Conservation (phyloP, 495 filamentous ascomycete genomes). For the Xylaria intraflava region DNA sequence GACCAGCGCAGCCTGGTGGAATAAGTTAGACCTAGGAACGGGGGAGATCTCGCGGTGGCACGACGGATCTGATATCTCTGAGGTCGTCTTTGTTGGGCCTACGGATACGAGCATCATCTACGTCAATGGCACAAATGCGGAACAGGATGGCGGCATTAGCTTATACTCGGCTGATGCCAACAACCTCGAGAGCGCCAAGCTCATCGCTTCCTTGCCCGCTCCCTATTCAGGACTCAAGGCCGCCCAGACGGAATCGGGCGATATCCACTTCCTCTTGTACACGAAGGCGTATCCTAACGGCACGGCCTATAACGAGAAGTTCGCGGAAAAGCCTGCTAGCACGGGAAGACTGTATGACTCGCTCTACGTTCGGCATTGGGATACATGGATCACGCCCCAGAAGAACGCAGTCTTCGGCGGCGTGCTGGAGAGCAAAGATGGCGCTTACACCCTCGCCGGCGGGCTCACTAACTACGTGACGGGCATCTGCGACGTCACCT, state of each 20-base stretch:
- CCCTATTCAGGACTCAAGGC: constrained; percentile 60
- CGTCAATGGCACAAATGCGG: constrained; percentile 50
- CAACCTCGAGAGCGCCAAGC: constrained; percentile 20
- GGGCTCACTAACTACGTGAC: constrained; percentile 44
- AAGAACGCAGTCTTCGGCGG: constrained; percentile 61
- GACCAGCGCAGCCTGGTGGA: constrained; percentile 55
- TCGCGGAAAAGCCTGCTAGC: constrained; percentile 37
- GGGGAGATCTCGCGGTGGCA: constrained; percentile 56
- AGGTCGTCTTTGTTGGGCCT: constrained; percentile 58
- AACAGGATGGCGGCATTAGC: constrained; percentile 49
- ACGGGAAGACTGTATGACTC: constrained; percentile 51
- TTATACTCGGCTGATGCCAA: constrained; percentile 46
- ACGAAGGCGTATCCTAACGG: constrained; percentile 51
- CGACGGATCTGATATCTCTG: constrained; percentile 48
- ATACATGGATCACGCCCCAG: constrained; percentile 49
- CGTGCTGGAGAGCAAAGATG: constrained; percentile 38
- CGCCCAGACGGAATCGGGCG: constrained; percentile 44
- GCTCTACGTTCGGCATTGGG: constrained; percentile 57
- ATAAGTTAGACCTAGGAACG: constrained; percentile 54
- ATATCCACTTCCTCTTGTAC: constrained; percentile 58
- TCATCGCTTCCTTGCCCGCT: constrained; percentile 51
- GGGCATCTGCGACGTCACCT: constrained; percentile 43
- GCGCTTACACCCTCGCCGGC: constrained; percentile 29
- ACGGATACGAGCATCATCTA: constrained; percentile 49
- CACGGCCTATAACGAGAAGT: constrained; percentile 49